Evolutionary conservation across 306 rosid genomes (phyloP), one percentile per base, ranked within the genome.

Genomic region (Acacia melanoxylon): DNA sequence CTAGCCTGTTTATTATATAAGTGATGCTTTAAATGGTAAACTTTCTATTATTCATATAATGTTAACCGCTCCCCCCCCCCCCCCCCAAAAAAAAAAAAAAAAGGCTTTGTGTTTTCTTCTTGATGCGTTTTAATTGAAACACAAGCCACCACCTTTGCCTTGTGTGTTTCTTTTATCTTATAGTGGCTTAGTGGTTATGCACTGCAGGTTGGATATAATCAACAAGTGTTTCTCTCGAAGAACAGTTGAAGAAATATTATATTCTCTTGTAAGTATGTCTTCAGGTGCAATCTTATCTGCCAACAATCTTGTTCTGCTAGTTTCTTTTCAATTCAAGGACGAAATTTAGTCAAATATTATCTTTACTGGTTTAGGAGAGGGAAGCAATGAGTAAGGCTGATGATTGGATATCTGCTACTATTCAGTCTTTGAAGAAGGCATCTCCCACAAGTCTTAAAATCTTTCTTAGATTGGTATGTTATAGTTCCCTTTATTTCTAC

Each of bases 371-470:
- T 45, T 79, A 92, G 99, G 98, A 91, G 82, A 81, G 68, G 63
- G 97, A 91, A 86, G 88, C 89, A 16, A 72, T 17, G 68, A 78
- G 81, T 35, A 86, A 46, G 78, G 82, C 61, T 8, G 91, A 89
- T 85, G 82, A 54, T 61, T 95, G 98, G 99, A 81, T 91, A 78
- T 74, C 88, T 37, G 63, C 86, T 49, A 92, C 94, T 77, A 86
- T 94, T 85, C 89, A 80, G 75, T 83, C 94, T 75, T 74, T 94
- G 65, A 91, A 86, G 87, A 88, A 83, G 81, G 93, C 97, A 88
- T 92, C 98, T 48, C 98, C 98, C 12, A 92, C 86, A 75, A 88
- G 97, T 82, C 93, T 92, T 81, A 94, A 94, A 91, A 84, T 94
- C 69, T 88, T 89, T 59, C 86, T 94, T 65, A 89, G 92, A 94